These are phyloP conservation scores for Nigrospora osmanthi DNA, from an alignment of 2,329 filamentous ascomycete species.

Conservation along the genomic window DNA sequence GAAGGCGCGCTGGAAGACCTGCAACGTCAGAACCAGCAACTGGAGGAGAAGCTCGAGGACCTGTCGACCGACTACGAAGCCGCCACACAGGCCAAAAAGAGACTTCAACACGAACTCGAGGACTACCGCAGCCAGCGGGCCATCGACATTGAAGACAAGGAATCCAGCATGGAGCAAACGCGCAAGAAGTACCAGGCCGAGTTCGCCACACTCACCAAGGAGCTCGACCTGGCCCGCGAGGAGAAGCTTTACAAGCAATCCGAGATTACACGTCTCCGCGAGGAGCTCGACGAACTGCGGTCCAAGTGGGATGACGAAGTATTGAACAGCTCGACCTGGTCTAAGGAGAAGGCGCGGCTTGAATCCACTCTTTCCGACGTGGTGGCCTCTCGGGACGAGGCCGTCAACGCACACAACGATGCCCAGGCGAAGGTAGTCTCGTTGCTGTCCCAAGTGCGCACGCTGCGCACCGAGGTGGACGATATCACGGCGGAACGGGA, in stretches of 20 bases:
- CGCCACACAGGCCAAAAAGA: constrained; percentile 81
- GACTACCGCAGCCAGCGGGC: constrained; percentile 93
- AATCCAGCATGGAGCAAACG: constrained; percentile 92
- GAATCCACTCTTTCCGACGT: constrained; percentile 86
- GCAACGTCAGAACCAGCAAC: constrained; percentile 79
- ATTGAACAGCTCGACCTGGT: constrained; percentile 95
- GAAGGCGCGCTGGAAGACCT: constrained; percentile 82
- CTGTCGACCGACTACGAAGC: constrained; percentile 82
- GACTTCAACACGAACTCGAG: constrained; percentile 93
- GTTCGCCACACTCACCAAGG: constrained; percentile 80
- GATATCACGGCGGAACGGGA: constrained; percentile 83
- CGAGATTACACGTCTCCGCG: constrained; percentile 81
- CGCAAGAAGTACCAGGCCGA: constrained; percentile 96
- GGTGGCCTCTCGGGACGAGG: constrained; percentile 86
- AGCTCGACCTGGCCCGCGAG: constrained; percentile 88
- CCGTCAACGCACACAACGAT: constrained; percentile 86
- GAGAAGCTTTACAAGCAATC: constrained; percentile 79
- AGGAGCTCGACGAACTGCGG: constrained; percentile 89
- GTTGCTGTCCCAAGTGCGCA: constrained; percentile 81
- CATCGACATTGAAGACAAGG: constrained; percentile 95
- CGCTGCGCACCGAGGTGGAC: constrained; percentile 74
- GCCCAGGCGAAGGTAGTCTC: constrained; percentile 89
- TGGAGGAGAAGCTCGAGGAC: constrained; percentile 88
- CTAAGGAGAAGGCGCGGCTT: constrained; percentile 90
- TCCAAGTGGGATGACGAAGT: constrained; percentile 99